A percentile compares a stretch with the other conserved stretches of the same genome.
These are phyloP conservation scores for Phytomonas sp. DNA, from an alignment of 208 protist species.

Conservation along the genomic window DNA sequence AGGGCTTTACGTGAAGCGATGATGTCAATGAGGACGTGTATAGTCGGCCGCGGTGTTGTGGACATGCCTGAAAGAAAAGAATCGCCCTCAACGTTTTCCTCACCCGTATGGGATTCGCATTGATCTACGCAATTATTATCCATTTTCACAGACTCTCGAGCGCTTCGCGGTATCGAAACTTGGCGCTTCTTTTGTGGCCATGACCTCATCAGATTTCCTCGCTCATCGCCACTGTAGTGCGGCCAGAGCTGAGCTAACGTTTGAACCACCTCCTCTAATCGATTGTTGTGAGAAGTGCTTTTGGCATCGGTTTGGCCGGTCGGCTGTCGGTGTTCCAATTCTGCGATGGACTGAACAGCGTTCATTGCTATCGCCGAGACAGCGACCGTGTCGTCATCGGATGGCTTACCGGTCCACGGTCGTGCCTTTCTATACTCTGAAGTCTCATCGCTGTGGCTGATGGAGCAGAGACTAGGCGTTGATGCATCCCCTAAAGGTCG, in stretches of 20 bases:
- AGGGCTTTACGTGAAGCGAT: slow-evolving; percentile 76
- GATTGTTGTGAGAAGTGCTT: background rate
- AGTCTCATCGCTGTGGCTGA: background rate
- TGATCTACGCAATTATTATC: background rate
- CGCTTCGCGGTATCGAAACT: background rate
- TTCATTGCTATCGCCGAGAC: background rate
- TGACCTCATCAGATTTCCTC: background rate
- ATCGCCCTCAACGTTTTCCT: background rate
- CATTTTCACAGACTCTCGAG: background rate
- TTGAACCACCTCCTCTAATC: background rate
- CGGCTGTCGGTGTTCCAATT: background rate
- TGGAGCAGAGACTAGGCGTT: background rate
- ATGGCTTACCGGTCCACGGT: background rate
- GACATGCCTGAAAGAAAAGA: background rate
- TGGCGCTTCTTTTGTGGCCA: background rate
- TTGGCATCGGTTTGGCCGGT: background rate
- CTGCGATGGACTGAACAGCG: background rate
- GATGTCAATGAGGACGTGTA: slow-evolving; percentile 35
- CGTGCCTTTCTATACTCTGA: background rate
- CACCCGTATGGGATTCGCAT: background rate
- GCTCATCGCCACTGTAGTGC: background rate
- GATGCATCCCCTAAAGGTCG: background rate
- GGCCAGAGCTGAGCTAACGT: slow-evolving; percentile 1
- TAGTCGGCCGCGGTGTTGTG: background rate
- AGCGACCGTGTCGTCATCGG: background rate